These are phyloP conservation scores for Protomyces pachydermus DNA, from an alignment of 1,139 yeast species.

Conservation along the genomic window DNA sequence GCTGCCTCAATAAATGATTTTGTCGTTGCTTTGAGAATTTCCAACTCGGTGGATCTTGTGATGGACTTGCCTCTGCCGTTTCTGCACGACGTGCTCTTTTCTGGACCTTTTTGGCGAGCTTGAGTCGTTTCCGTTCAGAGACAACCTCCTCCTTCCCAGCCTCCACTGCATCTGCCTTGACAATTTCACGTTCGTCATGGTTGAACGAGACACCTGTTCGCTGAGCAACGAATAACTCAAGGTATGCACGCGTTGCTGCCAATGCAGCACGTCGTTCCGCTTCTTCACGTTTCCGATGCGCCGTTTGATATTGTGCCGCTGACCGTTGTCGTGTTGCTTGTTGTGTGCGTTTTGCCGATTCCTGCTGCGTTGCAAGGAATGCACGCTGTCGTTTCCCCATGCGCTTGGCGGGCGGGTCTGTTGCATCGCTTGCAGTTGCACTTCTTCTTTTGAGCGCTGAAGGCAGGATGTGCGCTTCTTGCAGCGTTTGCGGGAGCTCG, in stretches of 20 bases:
- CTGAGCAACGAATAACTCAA: not conserved
- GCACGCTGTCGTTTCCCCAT: not conserved
- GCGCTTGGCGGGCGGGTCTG: not conserved
- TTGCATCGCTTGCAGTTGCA: not conserved
- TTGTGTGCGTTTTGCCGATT: not conserved
- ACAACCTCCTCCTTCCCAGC: not conserved
- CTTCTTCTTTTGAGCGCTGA: conserved; percentile 1
- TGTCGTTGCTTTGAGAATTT: conserved; percentile 23
- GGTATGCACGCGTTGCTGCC: not conserved
- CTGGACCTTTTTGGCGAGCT: not conserved
- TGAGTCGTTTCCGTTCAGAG: not conserved
- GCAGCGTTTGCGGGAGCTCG: not conserved
- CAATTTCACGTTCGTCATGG: too few species aligned
- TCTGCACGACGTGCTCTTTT: not conserved
- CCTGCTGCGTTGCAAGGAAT: not conserved
- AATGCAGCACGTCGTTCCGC: not conserved
- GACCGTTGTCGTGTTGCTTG: not conserved
- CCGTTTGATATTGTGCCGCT: not conserved
- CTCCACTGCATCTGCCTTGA: not conserved
- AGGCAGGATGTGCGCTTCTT: not conserved
- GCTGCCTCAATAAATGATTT: conserved; percentile 12
- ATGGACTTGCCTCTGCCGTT: not conserved
- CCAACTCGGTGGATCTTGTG: not conserved
- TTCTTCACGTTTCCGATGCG: not conserved
- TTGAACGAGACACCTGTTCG: not conserved